phyloP scores from a whole-genome alignment of 2,329 filamentous ascomycete genomes.

The Colletotrichum karsti region DNA sequence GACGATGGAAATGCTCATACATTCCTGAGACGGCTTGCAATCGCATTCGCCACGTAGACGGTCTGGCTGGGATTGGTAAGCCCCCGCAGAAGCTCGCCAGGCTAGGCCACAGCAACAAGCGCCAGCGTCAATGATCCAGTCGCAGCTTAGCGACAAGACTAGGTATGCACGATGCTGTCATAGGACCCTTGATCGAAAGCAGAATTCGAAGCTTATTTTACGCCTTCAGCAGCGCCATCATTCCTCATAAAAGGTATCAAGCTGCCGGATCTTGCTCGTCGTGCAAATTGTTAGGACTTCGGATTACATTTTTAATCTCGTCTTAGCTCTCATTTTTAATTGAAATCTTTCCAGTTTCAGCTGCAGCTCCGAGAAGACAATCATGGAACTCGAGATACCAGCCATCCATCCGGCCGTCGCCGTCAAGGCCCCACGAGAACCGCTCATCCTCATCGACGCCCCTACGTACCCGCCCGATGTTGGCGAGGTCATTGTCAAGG shows the following conservation, averaged over 20 bases:
- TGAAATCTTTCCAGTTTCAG: neutral
- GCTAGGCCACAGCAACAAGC: neutral
- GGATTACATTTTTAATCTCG: neutral
- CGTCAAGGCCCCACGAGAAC: slow-evolving; percentile 31
- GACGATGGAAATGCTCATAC: slow-evolving; percentile 2
- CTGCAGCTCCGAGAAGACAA: neutral
- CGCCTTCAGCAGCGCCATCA: neutral
- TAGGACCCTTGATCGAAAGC: slow-evolving; percentile 8
- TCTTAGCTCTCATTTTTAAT: neutral
- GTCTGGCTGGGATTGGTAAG: slow-evolving; percentile 9
- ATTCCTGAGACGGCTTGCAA: slow-evolving; percentile 18
- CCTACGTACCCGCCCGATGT: slow-evolving; percentile 42
- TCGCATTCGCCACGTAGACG: slow-evolving; percentile 11
- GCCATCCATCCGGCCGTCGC: slow-evolving; percentile 37
- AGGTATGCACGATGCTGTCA: slow-evolving; percentile 27
- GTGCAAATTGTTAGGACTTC: neutral
- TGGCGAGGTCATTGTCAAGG: slow-evolving; percentile 61
- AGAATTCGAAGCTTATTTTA: slow-evolving; percentile 6
- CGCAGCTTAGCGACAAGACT: slow-evolving; percentile 3
- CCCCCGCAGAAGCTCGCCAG: neutral
- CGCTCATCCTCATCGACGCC: slow-evolving; percentile 33
- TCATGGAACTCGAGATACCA: slow-evolving; percentile 31
- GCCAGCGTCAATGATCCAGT: neutral
- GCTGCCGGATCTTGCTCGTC: neutral
- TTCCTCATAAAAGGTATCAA: neutral